These are phyloP conservation scores for Paecilomyces niveus DNA, from an alignment of 2,329 filamentous ascomycete genomes.

Conservation along the genomic window DNA sequence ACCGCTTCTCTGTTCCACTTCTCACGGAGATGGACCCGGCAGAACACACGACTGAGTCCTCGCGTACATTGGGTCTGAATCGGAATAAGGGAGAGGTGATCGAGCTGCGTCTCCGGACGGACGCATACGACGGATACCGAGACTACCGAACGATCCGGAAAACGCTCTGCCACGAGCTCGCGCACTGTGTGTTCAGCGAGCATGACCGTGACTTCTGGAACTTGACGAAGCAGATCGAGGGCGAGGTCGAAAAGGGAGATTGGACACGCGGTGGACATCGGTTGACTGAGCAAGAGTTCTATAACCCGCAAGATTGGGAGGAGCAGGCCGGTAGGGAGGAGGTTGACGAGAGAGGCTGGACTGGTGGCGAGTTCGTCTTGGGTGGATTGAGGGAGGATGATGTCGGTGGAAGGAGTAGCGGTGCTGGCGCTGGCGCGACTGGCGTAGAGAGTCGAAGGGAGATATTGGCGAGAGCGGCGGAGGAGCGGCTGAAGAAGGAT, in stretches of 20 bases:
- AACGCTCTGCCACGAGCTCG: conserved; percentile 89
- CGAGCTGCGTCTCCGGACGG: conserved; percentile 82
- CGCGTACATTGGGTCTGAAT: conserved; percentile 77
- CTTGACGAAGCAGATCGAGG: conserved; percentile 77
- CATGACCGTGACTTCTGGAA: conserved; percentile 90
- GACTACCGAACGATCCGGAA: conserved; percentile 88
- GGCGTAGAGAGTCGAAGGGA: conserved; percentile 61
- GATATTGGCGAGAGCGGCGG: conserved; percentile 65
- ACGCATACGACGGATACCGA: conserved; percentile 86
- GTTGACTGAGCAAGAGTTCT: conserved; percentile 53
- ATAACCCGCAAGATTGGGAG: conserved; percentile 51
- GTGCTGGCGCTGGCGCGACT: conserved; percentile 12
- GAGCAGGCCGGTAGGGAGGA: conserved; percentile 44
- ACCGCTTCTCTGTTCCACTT: conserved; percentile 75
- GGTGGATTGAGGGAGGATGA: conserved; percentile 46
- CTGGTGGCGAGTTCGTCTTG: conserved; percentile 69
- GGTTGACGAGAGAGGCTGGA: conserved; percentile 69
- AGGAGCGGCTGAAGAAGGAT: conserved; percentile 23
- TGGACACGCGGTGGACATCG: conserved; percentile 65
- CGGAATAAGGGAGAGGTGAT: conserved; percentile 83
- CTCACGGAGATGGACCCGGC: conserved; percentile 94
- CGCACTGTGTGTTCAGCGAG: conserved; percentile 79
- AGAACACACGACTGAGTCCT: conserved; percentile 74
- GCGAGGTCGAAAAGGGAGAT: conserved; percentile 73
- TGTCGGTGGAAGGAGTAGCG: conserved; percentile 24